Evolutionary conservation across 495 filamentous ascomycete genomes (phyloP).

Genomic region (Glutinoglossum americanum): DNA sequence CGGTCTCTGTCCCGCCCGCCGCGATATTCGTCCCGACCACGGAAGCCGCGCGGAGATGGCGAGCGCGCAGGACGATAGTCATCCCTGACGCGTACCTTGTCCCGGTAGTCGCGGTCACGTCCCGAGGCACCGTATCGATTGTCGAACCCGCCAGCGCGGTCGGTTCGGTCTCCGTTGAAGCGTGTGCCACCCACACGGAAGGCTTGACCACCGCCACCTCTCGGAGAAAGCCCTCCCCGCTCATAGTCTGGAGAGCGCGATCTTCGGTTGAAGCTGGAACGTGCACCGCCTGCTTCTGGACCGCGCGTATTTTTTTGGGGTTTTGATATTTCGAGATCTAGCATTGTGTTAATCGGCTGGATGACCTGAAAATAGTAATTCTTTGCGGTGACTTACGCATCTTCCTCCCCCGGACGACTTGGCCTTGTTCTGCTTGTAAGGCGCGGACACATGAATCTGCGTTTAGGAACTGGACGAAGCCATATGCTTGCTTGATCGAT

Average conservation of each 20-base stretch:
- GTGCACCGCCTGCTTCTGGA: constrained; percentile 16
- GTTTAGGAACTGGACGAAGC: constrained; percentile 87
- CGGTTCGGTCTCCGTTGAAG: constrained; percentile 20
- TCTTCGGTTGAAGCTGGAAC: constrained; percentile 25
- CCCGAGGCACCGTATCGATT: constrained; percentile 25
- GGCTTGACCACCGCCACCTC: not conserved
- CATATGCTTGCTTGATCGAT: constrained; percentile 90
- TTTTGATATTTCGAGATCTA: constrained; percentile 88
- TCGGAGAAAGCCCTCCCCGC: constrained; percentile 12
- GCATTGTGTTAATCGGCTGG: not conserved
- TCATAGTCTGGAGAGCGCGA: constrained; percentile 53
- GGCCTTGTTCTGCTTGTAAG: constrained; percentile 55
- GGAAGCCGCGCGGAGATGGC: constrained; percentile 35
- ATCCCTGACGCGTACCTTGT: constrained; percentile 26
- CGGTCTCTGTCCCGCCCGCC: constrained; percentile 24
- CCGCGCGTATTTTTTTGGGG: constrained; percentile 57
- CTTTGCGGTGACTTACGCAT: constrained; percentile 49
- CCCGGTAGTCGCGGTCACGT: constrained; percentile 10
- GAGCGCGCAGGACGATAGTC: constrained; percentile 43
- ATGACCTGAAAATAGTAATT: not conserved
- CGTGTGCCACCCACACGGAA: constrained; percentile 10
- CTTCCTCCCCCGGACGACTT: constrained; percentile 56
- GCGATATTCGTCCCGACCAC: constrained; percentile 49
- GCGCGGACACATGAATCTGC: constrained; percentile 47
- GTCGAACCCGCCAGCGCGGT: constrained; percentile 18